Percentiles rank a stretch among this genome's conserved stretches.
Conservation (phyloP, 768 basidiomycete genomes). For the Lactarius akahatsu region DNA sequence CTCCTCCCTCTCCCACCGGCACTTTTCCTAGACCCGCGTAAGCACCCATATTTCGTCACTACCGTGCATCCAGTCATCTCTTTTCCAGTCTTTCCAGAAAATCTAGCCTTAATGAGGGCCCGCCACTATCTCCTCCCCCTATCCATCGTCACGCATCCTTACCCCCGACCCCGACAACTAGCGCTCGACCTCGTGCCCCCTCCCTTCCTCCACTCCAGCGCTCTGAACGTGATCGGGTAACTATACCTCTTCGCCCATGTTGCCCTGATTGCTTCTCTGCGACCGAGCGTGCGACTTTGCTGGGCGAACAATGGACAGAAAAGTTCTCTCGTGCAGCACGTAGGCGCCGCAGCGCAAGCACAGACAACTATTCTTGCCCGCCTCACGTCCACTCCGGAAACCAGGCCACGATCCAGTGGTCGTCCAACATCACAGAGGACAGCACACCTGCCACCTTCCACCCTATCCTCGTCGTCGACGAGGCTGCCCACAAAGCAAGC, state of each 20-base stretch:
- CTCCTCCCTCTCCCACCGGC: slow-evolving; percentile 39
- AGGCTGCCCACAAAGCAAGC: background rate
- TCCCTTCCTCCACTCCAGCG: slow-evolving; percentile 31
- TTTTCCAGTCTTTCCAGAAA: slow-evolving; percentile 22
- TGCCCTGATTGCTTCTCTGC: slow-evolving; percentile 60
- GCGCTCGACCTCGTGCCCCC: slow-evolving; percentile 18
- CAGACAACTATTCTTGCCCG: slow-evolving; percentile 29
- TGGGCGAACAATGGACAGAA: slow-evolving; percentile 61
- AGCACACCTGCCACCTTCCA: slow-evolving; percentile 28
- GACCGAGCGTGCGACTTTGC: slow-evolving; percentile 54
- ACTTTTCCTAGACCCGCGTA: slow-evolving; percentile 14
- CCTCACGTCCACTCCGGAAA: slow-evolving; percentile 25
- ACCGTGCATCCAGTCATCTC: background rate
- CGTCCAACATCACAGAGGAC: slow-evolving; percentile 18
- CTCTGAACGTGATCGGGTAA: slow-evolving; percentile 39
- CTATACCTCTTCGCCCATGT: slow-evolving; percentile 70
- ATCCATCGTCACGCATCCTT: slow-evolving; percentile 44
- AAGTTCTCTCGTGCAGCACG: slow-evolving; percentile 63
- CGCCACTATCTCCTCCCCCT: slow-evolving; percentile 46
- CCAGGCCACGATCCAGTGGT: slow-evolving; percentile 26
- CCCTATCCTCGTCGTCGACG: slow-evolving; percentile 22
- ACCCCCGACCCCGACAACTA: slow-evolving; percentile 4
- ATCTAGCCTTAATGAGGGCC: slow-evolving; percentile 7
- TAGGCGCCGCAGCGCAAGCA: slow-evolving; percentile 47
- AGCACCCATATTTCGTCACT: slow-evolving; percentile 8